These are phyloP conservation scores for Hyaloraphidium curvatum DNA, from an alignment of 192 early-diverging fungal genomes.

Conservation along the genomic window DNA sequence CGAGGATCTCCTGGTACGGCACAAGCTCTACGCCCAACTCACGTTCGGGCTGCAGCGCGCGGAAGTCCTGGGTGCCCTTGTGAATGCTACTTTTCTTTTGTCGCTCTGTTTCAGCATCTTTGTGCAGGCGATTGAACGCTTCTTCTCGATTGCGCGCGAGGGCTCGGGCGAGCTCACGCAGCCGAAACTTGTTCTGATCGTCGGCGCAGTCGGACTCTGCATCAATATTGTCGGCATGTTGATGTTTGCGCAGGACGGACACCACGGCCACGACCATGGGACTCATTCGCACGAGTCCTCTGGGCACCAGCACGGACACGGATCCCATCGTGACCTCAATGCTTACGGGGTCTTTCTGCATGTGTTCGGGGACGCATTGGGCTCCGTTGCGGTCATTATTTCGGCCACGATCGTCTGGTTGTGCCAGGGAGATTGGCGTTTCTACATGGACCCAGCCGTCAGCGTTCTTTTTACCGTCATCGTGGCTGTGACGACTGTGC, in stretches of 20 bases:
- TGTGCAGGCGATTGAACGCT: conserved; percentile 69
- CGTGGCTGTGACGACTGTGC: conserved; percentile 35
- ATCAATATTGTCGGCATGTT: conserved; percentile 64
- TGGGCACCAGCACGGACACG: not conserved
- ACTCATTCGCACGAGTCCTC: not conserved
- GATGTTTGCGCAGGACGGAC: conserved; percentile 30
- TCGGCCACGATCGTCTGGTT: conserved; percentile 59
- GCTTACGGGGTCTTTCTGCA: conserved; percentile 71
- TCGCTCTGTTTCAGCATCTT: conserved; percentile 80
- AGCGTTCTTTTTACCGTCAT: conserved; percentile 43
- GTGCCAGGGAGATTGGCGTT: conserved; percentile 40
- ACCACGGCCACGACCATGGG: not conserved
- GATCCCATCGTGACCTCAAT: conserved; percentile 32
- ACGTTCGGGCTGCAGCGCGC: conserved; percentile 84
- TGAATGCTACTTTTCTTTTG: conserved; percentile 78
- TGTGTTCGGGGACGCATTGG: conserved; percentile 75
- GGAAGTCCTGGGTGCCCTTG: conserved; percentile 78
- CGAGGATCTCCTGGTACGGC: not conserved
- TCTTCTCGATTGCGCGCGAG: too few species aligned
- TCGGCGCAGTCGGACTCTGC: conserved; percentile 53
- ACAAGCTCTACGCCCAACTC: too few species aligned
- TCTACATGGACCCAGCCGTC: conserved; percentile 69
- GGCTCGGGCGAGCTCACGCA: conserved; percentile 42
- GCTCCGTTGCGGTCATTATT: conserved; percentile 69
- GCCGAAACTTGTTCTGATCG: conserved; percentile 53